These are phyloP conservation scores for Lolium perenne DNA, from an alignment of 176 grass and related monocot genomes.

Conservation along the genomic window DNA sequence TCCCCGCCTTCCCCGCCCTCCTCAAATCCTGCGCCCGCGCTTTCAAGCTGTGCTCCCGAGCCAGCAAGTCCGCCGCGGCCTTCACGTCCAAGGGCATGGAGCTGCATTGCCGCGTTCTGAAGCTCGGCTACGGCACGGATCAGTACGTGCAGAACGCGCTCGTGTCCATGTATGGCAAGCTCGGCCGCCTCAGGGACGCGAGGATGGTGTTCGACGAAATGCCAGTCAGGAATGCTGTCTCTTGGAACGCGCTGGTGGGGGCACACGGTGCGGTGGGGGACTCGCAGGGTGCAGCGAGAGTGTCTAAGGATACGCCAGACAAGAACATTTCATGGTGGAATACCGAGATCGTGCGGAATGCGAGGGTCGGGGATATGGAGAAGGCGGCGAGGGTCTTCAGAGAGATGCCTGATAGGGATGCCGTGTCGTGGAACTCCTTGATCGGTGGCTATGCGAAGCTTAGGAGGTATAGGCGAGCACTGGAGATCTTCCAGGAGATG, in stretches of 20 bases:
- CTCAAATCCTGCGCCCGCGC: conserved; percentile 75
- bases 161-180: conserved; percentile 64
- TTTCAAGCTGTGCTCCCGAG: conserved; percentile 22
- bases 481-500: conserved; percentile 65
- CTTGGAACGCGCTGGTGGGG: conserved; percentile 59
- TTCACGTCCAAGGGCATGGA: conserved; percentile 51
- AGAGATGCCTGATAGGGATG: conserved; percentile 60
- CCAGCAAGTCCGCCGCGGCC: conserved; percentile 1
- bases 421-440: conserved; percentile 70
- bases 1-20: conserved; percentile 62
- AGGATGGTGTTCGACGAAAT: conserved; percentile 72
- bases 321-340: conserved; percentile 73
- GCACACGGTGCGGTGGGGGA: conserved; percentile 57
- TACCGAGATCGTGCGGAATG: conserved; percentile 54
- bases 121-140: conserved; percentile 42
- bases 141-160: conserved; percentile 62
- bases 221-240: conserved; percentile 40
- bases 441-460: conserved; percentile 58
- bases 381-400: conserved; percentile 49
- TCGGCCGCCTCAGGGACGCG: conserved; percentile 38
- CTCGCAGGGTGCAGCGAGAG: conserved; percentile 4
- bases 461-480: conserved; percentile 38
- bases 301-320: conserved; percentile 45
- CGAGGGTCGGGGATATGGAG: conserved; percentile 42
- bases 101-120: conserved; percentile 52